Evolutionary conservation across 2,329 filamentous ascomycete species (phyloP).

Genomic region (Saccharata proteae): DNA sequence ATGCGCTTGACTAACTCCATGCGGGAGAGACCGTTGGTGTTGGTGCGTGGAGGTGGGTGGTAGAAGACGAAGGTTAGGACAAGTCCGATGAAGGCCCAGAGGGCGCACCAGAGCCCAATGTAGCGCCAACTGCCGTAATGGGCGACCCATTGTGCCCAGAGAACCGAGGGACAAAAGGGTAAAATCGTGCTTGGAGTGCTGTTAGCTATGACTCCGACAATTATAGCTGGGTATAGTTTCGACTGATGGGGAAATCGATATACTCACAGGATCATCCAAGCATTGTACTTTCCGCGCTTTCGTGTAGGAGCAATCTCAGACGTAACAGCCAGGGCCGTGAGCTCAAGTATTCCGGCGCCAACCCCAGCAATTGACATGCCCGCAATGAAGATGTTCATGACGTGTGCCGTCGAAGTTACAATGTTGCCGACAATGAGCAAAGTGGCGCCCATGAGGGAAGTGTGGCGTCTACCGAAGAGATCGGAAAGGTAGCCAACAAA

Average conservation of each 20-base stretch:
- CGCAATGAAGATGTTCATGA: slow-evolving; percentile 21
- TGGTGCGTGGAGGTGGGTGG: slow-evolving; percentile 20
- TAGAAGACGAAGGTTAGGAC: slow-evolving; percentile 15
- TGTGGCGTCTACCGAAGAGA: slow-evolving; percentile 23
- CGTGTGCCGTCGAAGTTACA: slow-evolving; percentile 15
- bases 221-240: no score
- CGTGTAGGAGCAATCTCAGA: slow-evolving; percentile 6
- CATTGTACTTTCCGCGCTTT: slow-evolving; percentile 7
- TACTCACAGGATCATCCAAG: slow-evolving; percentile 6
- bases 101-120: slow-evolving; percentile 20
- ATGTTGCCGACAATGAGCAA: slow-evolving; percentile 12
- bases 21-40: slow-evolving; percentile 20
- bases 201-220: no score
- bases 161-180: slow-evolving; percentile 21
- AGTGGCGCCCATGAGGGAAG: slow-evolving; percentile 19
- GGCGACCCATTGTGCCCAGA: slow-evolving; percentile 20
- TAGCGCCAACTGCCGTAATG: slow-evolving; percentile 20
- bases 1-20: slow-evolving; percentile 20
- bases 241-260: no score
- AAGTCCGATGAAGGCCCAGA: slow-evolving; percentile 16
- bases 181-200: slow-evolving; percentile 15
- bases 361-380: slow-evolving; percentile 23
- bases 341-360: slow-evolving; percentile 22
- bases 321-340: slow-evolving; percentile 20
- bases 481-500: slow-evolving; percentile 25